Base-by-base conservation (phyloP, 2,329 filamentous ascomycete genomes). In the Aspergillus terreus region DNA sequence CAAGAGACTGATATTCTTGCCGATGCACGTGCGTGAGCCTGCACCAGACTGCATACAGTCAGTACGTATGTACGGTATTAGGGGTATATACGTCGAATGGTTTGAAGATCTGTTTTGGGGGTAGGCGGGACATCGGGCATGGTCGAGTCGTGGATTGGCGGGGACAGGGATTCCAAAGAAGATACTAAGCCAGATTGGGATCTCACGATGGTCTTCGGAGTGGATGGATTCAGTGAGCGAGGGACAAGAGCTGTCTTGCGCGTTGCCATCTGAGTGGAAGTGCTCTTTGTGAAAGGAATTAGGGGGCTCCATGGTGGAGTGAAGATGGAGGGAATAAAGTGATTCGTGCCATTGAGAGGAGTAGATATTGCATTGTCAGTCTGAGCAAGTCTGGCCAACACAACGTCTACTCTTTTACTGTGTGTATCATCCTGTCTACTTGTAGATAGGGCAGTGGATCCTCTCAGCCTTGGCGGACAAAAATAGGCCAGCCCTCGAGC, bases 11-110 rank as follows among this genome's bases (percentile, higher is more conserved):
- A 67, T 66, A 43, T 67, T 65, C 49, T 65, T 67, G 6, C 79
- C 79, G 45, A 81, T 77, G 49, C 79, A 82, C 1, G 79, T 81
- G 56, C 79, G 63, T 1, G 77, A 71, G 0, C 80, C 53, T 15
- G 32, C 78, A 4, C 77, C 77, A 3, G 53, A 56, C 35, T 48
- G 44, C 32, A n/a, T n/a, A 1, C 33, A 15, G 41, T 49, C 23
- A 44, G 47, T 27, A 19, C 2, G 12, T 40, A 6, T 21, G 12
- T 15, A 14, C 15, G 15, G 5, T 4, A 25, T n/a, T 19, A 23
- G 6, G 12, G 33, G 23, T 23, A 17, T 14, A 12, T 11, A n/a
- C 44, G 23, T 35, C 25, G 12, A 23, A 38, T 3, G 15, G 33
- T 14, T n/a, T 21, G 21, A 46, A 46, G 7, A 36, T 7, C 3